phyloP scores from a whole-genome alignment of 2,329 filamentous ascomycete genomes.

The Xenoacremonium recifei region DNA sequence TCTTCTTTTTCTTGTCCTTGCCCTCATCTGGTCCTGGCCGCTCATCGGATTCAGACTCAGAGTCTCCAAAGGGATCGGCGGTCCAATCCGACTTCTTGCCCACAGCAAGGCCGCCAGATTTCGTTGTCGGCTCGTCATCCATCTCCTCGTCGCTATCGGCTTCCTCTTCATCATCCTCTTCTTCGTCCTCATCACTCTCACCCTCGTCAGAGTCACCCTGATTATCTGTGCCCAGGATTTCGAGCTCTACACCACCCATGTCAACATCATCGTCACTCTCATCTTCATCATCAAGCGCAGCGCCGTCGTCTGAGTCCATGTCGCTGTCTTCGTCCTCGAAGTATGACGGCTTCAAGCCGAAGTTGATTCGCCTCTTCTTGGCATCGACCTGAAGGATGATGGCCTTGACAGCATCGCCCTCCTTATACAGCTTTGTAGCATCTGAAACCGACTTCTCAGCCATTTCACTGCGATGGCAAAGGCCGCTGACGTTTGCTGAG shows the following conservation, averaged over 20 bases:
- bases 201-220: conserved; percentile 38
- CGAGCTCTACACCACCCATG: conserved; percentile 42
- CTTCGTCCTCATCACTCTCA: conserved; percentile 34
- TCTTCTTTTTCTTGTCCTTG: conserved; percentile 57
- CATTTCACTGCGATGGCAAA: conserved; percentile 92
- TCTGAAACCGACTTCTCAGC: conserved; percentile 80
- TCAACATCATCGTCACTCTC: conserved; percentile 51
- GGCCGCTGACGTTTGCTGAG: conserved; percentile 83
- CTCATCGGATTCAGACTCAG: conserved; percentile 48
- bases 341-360: conserved; percentile 91
- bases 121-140: conserved; percentile 33
- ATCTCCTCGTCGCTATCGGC: conserved; percentile 40
- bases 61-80: conserved; percentile 64
- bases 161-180: conserved; percentile 35
- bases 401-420: conserved; percentile 92
- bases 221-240: conserved; percentile 47
- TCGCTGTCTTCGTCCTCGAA: conserved; percentile 65
- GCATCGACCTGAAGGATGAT: conserved; percentile 77
- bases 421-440: conserved; percentile 84
- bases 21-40: conserved; percentile 28
- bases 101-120: conserved; percentile 34
- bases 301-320: conserved; percentile 47
- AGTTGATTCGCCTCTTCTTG: conserved; percentile 75
- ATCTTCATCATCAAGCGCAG: conserved; percentile 43
- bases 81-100: conserved; percentile 90